Evolutionary conservation across 2,329 filamentous ascomycete genomes (phyloP), one percentile per base, ranked within the genome.

Genomic region (Neurospora crassa): DNA sequence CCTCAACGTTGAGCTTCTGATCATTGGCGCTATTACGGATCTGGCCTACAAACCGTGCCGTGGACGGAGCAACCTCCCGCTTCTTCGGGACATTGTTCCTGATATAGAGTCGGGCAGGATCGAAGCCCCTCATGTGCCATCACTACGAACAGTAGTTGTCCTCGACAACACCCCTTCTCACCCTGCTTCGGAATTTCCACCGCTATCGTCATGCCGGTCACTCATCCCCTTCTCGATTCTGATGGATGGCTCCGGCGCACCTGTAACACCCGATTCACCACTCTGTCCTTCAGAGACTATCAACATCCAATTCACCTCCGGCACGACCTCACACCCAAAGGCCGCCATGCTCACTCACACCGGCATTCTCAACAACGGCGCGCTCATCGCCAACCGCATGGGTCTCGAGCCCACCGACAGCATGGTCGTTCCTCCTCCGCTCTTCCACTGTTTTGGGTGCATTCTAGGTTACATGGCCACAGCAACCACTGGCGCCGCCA

Each of bases 391-490:
- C 0, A 83, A 90, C 76, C 87, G 94, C 63, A 97, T 98, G 94
- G 88, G 91, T 0, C 86, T 99, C 14, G 90, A 87, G 0, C 84
- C 90, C 0, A 75, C 84, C 0, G 96, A 98, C 79, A 85, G 91
- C 6, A 89, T 97, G 68, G 93, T 93, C 78, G 95, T 93, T 75
- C 93, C 94, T 18, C 93, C 93, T 1, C 94, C 94, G 0, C 84
- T 97, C 1, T 97, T 96, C 79, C 89, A 91, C 83, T 98, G 96
- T 83, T 98, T 98, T 80, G 96, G 96, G 70, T 91, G 87, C 77
- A 91, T 97, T 8, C 84, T 98, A 1, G 95, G 96, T n/a, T 96
- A 96, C 82, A 96, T 97, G 92, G 95, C 96, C 0, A 96, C 93
- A 0, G 94, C 92, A 0, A 97, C 94, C 0, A 84, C 84, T 18